Evolutionary conservation across 768 basidiomycete species (phyloP), one percentile per base, ranked within the genome.

Genomic region (Tephrocybe sp.): DNA sequence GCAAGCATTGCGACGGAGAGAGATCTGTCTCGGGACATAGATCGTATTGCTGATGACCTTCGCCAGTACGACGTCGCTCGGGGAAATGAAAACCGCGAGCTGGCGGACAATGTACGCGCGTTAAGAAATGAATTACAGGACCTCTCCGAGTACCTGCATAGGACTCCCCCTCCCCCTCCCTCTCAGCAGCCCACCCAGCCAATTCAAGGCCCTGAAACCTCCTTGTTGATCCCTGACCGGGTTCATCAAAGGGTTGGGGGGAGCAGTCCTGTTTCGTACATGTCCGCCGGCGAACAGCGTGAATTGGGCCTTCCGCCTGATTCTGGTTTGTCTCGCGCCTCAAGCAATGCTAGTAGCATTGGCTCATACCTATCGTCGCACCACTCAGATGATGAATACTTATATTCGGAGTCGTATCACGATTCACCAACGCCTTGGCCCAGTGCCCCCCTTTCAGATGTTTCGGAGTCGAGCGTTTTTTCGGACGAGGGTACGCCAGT

Each of bases 41-140:
- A 75, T 52, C 61, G 69, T 19, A 62, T 82, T 9, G 73, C 69
- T 1, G 82, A 88, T 44, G 84, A 89, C 44, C 60, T 92, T 11
- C 71, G 70, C 8, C 61, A 65, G 2, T 75, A 74, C 47, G 83
- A 92, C 56, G 70, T 77, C 26, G 69, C 73, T 15, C 71, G 87
- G 45, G 84, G 81, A 0, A 72, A 79, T 2, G 88, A 94, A 55
- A 79, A 75, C 25, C 73, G 79, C 22, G 84, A 84, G 13, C 61
- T 94, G 7, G 74, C 77, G 0, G 82, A 80, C 38, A 84, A 87
- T 60, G 73, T 96, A 4, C 78, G 79, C 44, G 78, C 82, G 0
- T 80, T 97, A 31, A 79, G 86, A 49, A 74, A 84, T 30, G 84
- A 89, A 55, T 69, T 96, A 2, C 74, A 73, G 11, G 80, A 84